A percentile compares a stretch with the other conserved stretches of the same genome.
phyloP scores from a whole-genome alignment of 108 stramenopile species.

The Nitzschia putrida region DNA sequence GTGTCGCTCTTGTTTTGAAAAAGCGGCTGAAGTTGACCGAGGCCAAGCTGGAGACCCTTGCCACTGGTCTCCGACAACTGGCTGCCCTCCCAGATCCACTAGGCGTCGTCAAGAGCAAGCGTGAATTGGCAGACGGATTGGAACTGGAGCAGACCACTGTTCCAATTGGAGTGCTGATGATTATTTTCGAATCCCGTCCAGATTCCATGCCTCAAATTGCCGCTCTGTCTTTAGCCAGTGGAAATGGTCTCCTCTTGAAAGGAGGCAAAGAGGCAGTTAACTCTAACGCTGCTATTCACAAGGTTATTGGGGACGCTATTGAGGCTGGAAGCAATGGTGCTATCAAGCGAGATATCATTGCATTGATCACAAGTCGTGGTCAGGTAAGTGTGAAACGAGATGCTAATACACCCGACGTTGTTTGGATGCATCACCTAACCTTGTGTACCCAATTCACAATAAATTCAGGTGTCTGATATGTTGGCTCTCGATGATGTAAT shows the following conservation, averaged over 20 bases:
- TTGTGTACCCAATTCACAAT: not conserved
- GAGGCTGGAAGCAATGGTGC: slow-evolving; percentile 81
- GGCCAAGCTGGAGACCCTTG: slow-evolving; percentile 85
- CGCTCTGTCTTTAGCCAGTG: slow-evolving; percentile 92
- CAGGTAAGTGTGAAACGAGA: slow-evolving; percentile 49
- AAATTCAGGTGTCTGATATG: slow-evolving; percentile 80
- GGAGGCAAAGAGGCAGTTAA: slow-evolving; percentile 95
- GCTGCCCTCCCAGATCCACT: slow-evolving; percentile 75
- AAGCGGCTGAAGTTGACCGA: slow-evolving; percentile 88
- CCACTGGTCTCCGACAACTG: slow-evolving; percentile 83
- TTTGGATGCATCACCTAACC: not conserved
- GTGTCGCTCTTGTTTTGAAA: slow-evolving; percentile 62
- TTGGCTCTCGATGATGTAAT: slow-evolving; percentile 87
- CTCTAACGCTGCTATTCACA: slow-evolving; percentile 88
- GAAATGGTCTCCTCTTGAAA: slow-evolving; percentile 95
- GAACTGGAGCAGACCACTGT: slow-evolving; percentile 87
- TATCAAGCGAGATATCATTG: slow-evolving; percentile 87
- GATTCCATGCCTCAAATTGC: slow-evolving; percentile 99
- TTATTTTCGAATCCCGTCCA: slow-evolving; percentile 97
- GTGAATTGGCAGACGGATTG: slow-evolving; percentile 91
- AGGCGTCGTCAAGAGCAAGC: slow-evolving; percentile 74
- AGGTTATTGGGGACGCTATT: slow-evolving; percentile 90
- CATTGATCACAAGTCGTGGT: slow-evolving; percentile 86
- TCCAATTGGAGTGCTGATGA: slow-evolving; percentile 97
- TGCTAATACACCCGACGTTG: not conserved